Evolutionary conservation across 768 basidiomycete species (phyloP), one percentile per base, ranked within the genome.

Genomic region (Tephrocybe sp.): DNA sequence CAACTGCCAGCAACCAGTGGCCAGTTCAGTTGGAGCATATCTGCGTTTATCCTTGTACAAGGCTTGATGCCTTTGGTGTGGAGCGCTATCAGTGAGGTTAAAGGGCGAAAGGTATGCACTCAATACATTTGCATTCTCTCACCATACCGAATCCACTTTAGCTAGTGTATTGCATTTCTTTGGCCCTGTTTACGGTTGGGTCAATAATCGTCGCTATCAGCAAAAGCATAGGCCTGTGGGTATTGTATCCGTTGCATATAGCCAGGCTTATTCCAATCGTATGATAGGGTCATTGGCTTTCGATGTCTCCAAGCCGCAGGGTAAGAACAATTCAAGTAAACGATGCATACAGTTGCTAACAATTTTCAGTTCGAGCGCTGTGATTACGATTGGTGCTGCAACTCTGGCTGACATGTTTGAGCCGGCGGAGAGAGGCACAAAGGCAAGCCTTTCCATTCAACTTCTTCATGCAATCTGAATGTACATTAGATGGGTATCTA

Each of bases 331-430:
- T 33, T 30, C 20, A 30, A 33, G 7, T 9, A 34, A 7, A 11
- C 14, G 26, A 26, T 26, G 7, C 3, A 16, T 1, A 2, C 23
- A n/a, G 6, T 1, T 14, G 23, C 20, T 46, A 8, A 50, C 9
- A 4, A 38, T 14, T 7, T 20, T 7, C 13, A 62, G 61, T 12
- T 62, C 61, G 12, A 59, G 57, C 35, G 61, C 61, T n/a, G 57
- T 60, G 23, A 55, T 60, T 30, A 64, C 84, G 0, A 82, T 91
- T 48, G 91, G 89, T 5, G 86, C 87, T 0, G 88, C 85, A 12
- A 87, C 88, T 3, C 68, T 92, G 2, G 87, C 87, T 1, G 89
- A 91, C 62, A 84, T 91, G 4, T 91, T 81, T 58, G 87, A 89
- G 19, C 80, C 85, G 0, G 72, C 75, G 10, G 85, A 90, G 62